Evolutionary conservation across 1,284 basidiomycete genomes (phyloP), one percentile per base, ranked within the genome.

Genomic region (Volvariella volvacea): DNA sequence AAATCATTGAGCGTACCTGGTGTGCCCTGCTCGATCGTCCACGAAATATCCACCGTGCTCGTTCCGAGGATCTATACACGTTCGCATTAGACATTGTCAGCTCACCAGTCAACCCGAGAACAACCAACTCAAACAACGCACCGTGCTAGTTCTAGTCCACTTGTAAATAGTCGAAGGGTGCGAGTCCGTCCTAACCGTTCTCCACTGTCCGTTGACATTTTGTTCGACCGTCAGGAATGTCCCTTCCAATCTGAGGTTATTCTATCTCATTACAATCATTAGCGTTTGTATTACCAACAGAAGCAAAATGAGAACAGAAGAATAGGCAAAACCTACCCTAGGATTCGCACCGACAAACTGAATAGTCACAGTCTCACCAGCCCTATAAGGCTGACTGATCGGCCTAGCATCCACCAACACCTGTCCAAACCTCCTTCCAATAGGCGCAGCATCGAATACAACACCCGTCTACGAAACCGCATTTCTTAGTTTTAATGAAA

Each of bases 311-410:
- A 40, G 22, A 39, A 20, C 6, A 28, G 6, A 12, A 28, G 6
- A 12, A 28, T 28, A 25, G 31, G 43, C 2, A 33, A 43, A 15
- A 58, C 76, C 51, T 49, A 86, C 84, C 60, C 88, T 72, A 0
- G 88, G 88, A 61, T 88, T 87, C 32, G 86, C 88, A 48, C 83
- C 86, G 39, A 87, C 78, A 50, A 91, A 91, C 40, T 72, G 65
- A 4, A 73, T 82, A 3, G 62, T 62, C 32, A 87, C 84, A 9
- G 71, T 82, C 20, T 81, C 68, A 12, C 81, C 78, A 10, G 64
- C 68, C 34, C 58, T 62, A 58, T 87, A 87, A 6, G 77, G 52
- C 25, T 6, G 12, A 3, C 68, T 57, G 2, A 55, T 59, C 0
- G 65, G 64, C 8, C 66, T 59, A 19, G 86, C 84, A 57, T 89